Evolutionary conservation across 1,139 yeast species (phyloP).

Genomic region (Zygoascus meyerae): DNA sequence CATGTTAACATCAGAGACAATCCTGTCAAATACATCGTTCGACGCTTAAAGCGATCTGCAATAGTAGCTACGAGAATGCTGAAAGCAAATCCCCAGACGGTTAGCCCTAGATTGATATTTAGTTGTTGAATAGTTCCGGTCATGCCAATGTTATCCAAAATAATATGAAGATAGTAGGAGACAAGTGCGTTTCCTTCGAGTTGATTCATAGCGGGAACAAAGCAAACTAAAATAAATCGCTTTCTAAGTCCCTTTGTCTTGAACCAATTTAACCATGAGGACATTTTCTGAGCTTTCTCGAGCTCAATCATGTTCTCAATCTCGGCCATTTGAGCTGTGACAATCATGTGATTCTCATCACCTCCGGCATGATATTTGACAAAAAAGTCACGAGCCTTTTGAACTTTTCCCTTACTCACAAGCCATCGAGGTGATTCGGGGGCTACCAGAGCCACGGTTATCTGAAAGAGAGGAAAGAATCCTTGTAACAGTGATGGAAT

Average conservation of each 20-base stretch:
- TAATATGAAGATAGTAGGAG: slow-evolving; percentile 42
- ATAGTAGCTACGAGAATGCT: slow-evolving; percentile 31
- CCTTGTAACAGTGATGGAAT: slow-evolving; percentile 41
- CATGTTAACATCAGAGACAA: slow-evolving; percentile 27
- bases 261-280: slow-evolving; percentile 35
- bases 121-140: slow-evolving; percentile 37
- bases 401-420: slow-evolving; percentile 46
- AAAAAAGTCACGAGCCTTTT: slow-evolving; percentile 42
- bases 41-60: slow-evolving; percentile 36
- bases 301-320: slow-evolving; percentile 16
- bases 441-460: slow-evolving; percentile 27
- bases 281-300: slow-evolving; percentile 15
- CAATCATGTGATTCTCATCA: slow-evolving; percentile 19
- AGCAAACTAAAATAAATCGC: slow-evolving; percentile 30
- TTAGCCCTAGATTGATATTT: slow-evolving; percentile 22
- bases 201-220: slow-evolving; percentile 38
- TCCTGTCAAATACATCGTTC: slow-evolving; percentile 27
- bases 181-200: slow-evolving; percentile 40
- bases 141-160: slow-evolving; percentile 26
- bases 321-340: slow-evolving; percentile 24
- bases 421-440: slow-evolving; percentile 74
- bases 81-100: slow-evolving; percentile 38
- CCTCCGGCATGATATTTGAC: slow-evolving; percentile 27
- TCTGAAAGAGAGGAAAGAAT: slow-evolving; percentile 35
- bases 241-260: slow-evolving; percentile 35